A percentile compares a stretch with the other conserved stretches of the same genome.
These are phyloP conservation scores for Schwanniomyces vanrijiae DNA, from an alignment of 805 yeast species.

Conservation along the genomic window DNA sequence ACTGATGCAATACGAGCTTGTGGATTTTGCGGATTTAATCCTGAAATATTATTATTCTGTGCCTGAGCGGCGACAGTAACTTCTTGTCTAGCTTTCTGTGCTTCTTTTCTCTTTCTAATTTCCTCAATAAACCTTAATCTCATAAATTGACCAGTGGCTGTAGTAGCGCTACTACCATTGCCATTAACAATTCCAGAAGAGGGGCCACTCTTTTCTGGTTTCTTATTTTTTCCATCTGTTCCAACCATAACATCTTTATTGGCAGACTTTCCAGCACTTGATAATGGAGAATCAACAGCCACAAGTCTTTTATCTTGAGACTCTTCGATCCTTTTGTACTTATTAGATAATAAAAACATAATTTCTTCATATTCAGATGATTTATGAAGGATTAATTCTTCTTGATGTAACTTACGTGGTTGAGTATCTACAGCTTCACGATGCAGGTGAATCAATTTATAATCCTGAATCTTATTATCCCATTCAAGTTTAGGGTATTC, in stretches of 20 bases:
- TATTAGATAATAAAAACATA: conserved; percentile 56
- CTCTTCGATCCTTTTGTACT: conserved; percentile 39
- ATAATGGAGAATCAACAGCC: conserved; percentile 32
- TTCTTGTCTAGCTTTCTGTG: conserved; percentile 42
- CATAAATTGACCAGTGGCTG: conserved; percentile 67
- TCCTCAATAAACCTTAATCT: conserved; percentile 87
- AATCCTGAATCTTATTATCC: conserved; percentile 34
- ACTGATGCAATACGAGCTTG: conserved; percentile 2
- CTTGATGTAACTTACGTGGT: conserved; percentile 40
- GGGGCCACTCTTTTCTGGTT: conserved; percentile 13
- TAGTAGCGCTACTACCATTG: conserved; percentile 9
- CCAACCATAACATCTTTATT: conserved; percentile 24
- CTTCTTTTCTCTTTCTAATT: conserved; percentile 63
- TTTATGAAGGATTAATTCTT: conserved; percentile 55
- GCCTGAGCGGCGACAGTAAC: conserved; percentile 41
- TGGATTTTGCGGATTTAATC: conserved; percentile 3
- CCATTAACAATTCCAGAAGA: not conserved
- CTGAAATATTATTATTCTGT: conserved; percentile 6
- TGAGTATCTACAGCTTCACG: conserved; percentile 30
- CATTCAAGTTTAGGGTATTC: conserved; percentile 48
- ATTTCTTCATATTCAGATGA: conserved; percentile 83
- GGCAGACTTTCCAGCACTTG: conserved; percentile 18
- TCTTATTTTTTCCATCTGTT: conserved; percentile 28
- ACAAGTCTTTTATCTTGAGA: conserved; percentile 38
- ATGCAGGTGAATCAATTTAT: conserved; percentile 28